These are phyloP conservation scores for Cyberlindnera maritima DNA, from an alignment of 805 yeast genomes.

Conservation along the genomic window DNA sequence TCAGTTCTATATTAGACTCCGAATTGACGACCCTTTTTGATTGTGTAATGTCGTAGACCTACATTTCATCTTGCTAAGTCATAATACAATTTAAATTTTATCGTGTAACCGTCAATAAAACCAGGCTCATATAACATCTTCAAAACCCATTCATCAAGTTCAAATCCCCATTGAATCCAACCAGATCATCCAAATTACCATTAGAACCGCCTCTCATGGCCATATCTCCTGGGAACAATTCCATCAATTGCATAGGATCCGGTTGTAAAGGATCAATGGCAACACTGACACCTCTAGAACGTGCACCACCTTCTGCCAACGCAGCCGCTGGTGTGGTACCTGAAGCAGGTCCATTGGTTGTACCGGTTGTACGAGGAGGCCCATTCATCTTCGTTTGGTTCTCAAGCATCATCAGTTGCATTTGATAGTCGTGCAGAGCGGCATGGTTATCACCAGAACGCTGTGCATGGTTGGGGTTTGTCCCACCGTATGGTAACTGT, in stretches of 20 bases:
- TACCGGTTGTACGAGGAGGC: background rate
- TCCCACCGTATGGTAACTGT: slow-evolving; percentile 10
- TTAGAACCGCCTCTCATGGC: background rate
- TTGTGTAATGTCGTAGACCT: too few relatives aligned
- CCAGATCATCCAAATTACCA: slow-evolving; percentile 11
- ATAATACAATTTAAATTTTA: too few relatives aligned
- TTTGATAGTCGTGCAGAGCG: slow-evolving; percentile 79
- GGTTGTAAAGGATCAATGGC: slow-evolving; percentile 28
- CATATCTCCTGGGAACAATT: slow-evolving; percentile 23
- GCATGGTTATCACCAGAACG: slow-evolving; percentile 29
- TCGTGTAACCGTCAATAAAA: too few relatives aligned
- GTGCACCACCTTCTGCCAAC: background rate
- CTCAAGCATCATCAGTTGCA: slow-evolving; percentile 72
- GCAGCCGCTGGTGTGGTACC: background rate
- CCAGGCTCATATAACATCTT: background rate
- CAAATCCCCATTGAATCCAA: slow-evolving; percentile 16
- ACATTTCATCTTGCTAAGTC: too few relatives aligned
- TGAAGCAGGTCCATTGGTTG: background rate
- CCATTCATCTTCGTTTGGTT: slow-evolving; percentile 54
- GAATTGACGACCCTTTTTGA: too few relatives aligned
- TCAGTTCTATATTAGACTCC: background rate
- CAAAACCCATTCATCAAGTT: slow-evolving; percentile 12
- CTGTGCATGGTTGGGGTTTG: slow-evolving; percentile 9
- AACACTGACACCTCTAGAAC: slow-evolving; percentile 8
- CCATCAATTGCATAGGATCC: slow-evolving; percentile 26